A percentile compares a stretch with the other conserved stretches of the same genome.
phyloP scores from a whole-genome alignment of 768 basidiomycete species.

The Serendipita sp. region DNA sequence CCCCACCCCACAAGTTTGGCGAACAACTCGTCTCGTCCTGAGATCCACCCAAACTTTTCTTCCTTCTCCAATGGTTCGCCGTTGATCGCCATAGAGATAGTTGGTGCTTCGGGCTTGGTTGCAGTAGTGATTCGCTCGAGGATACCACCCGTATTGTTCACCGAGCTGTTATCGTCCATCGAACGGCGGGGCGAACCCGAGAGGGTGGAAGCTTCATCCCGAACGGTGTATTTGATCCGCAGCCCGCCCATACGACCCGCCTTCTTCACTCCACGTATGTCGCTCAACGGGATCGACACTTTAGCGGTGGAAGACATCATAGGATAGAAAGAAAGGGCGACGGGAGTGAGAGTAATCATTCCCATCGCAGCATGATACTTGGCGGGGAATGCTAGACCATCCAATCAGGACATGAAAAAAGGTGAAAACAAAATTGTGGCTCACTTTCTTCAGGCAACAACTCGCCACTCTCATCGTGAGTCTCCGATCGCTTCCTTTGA shows the following conservation, averaged over 20 bases:
- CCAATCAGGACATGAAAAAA: constrained; percentile 14
- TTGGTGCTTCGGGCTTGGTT: neutral
- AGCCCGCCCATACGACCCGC: constrained; percentile 37
- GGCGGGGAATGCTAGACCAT: constrained; percentile 37
- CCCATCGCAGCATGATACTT: constrained; percentile 40
- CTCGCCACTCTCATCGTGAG: neutral
- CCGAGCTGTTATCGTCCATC: neutral
- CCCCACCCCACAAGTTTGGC: constrained; percentile 40
- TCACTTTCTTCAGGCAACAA: neutral
- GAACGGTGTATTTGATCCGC: constrained; percentile 23
- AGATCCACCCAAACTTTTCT: constrained; percentile 44
- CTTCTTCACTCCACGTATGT: constrained; percentile 42
- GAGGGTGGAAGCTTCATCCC: neutral
- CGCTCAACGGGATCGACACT: constrained; percentile 28
- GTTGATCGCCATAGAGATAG: constrained; percentile 16
- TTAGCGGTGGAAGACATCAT: constrained; percentile 30
- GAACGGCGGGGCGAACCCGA: neutral
- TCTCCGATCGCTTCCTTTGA: neutral
- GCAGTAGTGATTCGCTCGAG: neutral
- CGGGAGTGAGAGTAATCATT: constrained; percentile 38
- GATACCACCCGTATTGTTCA: neutral
- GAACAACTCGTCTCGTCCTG: constrained; percentile 48
- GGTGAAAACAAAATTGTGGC: neutral
- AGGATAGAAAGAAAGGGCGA: constrained; percentile 37
- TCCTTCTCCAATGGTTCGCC: constrained; percentile 25